Percentiles rank a stretch among this genome's conserved stretches.
These are phyloP conservation scores for Peniophora sp. DNA, from an alignment of 1,284 basidiomycete species.

Conservation along the genomic window DNA sequence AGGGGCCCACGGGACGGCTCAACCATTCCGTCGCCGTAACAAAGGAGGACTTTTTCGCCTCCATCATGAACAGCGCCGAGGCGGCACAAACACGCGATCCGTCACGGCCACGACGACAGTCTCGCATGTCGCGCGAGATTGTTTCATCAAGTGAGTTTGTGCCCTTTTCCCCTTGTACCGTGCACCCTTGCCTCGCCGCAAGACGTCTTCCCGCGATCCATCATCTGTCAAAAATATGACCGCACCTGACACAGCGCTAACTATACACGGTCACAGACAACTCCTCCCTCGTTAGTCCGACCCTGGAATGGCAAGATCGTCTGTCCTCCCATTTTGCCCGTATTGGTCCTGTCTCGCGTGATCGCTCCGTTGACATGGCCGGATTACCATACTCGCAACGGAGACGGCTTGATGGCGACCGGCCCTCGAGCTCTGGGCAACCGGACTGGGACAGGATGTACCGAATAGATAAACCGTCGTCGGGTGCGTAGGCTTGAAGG, in stretches of 20 bases:
- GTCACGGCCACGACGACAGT: conserved; percentile 63
- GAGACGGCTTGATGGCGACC: conserved; percentile 16
- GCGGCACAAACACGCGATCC: conserved; percentile 39
- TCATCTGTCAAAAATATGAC: not conserved
- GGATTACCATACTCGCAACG: conserved; percentile 10
- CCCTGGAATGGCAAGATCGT: conserved; percentile 70
- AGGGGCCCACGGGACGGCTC: conserved; percentile 60
- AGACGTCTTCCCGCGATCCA: no score
- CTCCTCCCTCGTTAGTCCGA: conserved; percentile 53
- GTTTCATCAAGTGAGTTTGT: conserved; percentile 56
- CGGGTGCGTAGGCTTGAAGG: conserved; percentile 7
- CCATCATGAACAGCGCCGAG: conserved; percentile 56
- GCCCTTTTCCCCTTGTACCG: conserved; percentile 1
- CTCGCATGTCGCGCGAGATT: conserved; percentile 65
- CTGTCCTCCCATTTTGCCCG: conserved; percentile 45
- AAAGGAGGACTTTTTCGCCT: conserved; percentile 66
- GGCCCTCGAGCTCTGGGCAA: not conserved
- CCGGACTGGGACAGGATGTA: conserved; percentile 18
- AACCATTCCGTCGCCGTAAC: conserved; percentile 42
- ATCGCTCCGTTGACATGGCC: not conserved
- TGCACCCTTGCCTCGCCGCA: not conserved
- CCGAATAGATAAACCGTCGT: conserved; percentile 19
- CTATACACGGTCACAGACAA: conserved; percentile 33
- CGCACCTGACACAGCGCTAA: conserved; percentile 2
- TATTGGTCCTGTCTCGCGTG: not conserved